Evolutionary conservation across 2,329 filamentous ascomycete species (phyloP).

Genomic region (Dothideomycetes sp.): DNA sequence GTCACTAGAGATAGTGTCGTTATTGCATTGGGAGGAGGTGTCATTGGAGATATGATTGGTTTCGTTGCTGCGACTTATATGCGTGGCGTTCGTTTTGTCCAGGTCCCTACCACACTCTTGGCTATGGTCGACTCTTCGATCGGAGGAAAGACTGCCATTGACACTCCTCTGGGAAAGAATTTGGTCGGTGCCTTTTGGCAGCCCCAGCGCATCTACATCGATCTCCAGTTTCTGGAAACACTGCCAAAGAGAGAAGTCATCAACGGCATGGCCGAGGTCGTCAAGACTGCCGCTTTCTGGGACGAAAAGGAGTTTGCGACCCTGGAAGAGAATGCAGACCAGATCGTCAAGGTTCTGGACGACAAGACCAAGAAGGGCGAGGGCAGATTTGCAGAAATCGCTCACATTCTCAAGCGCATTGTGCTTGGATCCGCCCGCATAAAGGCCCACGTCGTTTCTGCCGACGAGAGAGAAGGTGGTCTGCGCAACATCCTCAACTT

Average conservation of each 20-base stretch:
- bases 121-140: slow-evolving; percentile 99
- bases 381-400: slow-evolving; percentile 60
- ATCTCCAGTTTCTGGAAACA: slow-evolving; percentile 83
- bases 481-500: slow-evolving; percentile 93
- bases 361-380: slow-evolving; percentile 45
- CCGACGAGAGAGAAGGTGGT: slow-evolving; percentile 88
- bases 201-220: slow-evolving; percentile 86
- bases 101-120: slow-evolving; percentile 88
- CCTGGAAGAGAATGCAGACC: slow-evolving; percentile 70
- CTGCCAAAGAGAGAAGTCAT: slow-evolving; percentile 87
- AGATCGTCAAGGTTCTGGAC: slow-evolving; percentile 65
- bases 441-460: slow-evolving; percentile 89
- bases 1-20: slow-evolving; percentile 93
- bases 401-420: slow-evolving; percentile 44
- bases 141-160: slow-evolving; percentile 96
- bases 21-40: slow-evolving; percentile 87
- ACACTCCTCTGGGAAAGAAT: slow-evolving; percentile 93
- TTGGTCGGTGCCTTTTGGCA: slow-evolving; percentile 96
- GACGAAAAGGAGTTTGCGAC: slow-evolving; percentile 77
- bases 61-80: slow-evolving; percentile 98
- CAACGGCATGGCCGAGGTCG: slow-evolving; percentile 96
- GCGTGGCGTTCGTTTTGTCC: slow-evolving; percentile 90
- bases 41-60: slow-evolving; percentile 96
- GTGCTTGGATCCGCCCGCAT: slow-evolving; percentile 85
- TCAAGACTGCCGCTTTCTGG: slow-evolving; percentile 84